Percentiles rank a stretch among this genome's conserved stretches.
These are phyloP conservation scores for Pulveroboletus ravenelii DNA, from an alignment of 768 basidiomycete species.

Conservation along the genomic window DNA sequence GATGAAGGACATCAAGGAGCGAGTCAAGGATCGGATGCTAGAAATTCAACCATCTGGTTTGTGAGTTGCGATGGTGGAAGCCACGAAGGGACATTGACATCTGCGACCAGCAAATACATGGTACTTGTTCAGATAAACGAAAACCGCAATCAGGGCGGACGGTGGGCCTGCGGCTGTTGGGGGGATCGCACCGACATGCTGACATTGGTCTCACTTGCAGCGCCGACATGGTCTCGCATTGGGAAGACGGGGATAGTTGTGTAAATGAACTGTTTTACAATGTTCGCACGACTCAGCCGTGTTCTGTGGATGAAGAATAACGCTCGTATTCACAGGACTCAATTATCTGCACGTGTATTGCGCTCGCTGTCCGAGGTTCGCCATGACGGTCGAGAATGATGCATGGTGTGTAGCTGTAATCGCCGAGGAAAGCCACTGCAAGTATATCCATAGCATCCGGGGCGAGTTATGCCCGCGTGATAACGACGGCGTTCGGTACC, in stretches of 20 bases:
- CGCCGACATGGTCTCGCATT: conserved; percentile 79
- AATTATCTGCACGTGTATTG: conserved; percentile 60
- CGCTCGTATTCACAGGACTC: conserved; percentile 51
- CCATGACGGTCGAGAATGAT: conserved; percentile 20
- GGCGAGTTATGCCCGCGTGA: conserved; percentile 12
- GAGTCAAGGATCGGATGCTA: conserved; percentile 82
- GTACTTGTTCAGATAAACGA: conserved; percentile 83
- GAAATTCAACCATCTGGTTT: conserved; percentile 79
- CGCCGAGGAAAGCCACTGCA: conserved; percentile 15
- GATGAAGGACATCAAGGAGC: conserved; percentile 81
- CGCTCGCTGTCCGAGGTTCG: conserved; percentile 52
- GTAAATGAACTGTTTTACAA: conserved; percentile 77
- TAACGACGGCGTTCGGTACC: conserved; percentile 17
- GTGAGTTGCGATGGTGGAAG: conserved; percentile 43
- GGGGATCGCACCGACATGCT: conserved; percentile 3
- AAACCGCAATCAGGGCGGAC: conserved; percentile 80
- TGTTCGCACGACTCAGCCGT: conserved; percentile 40
- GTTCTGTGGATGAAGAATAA: conserved; percentile 9
- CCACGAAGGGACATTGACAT: conserved; percentile 13
- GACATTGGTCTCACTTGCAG: conserved; percentile 33
- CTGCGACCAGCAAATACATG: conserved; percentile 66
- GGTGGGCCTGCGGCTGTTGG: conserved; percentile 41
- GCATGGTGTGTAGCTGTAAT: conserved; percentile 21
- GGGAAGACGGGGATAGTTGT: conserved; percentile 81
- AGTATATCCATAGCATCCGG: conserved; percentile 19